Evolutionary conservation across 352 stramenopile genomes (phyloP), one percentile per base, ranked within the genome.

Genomic region (Phytophthora cryptogea): DNA sequence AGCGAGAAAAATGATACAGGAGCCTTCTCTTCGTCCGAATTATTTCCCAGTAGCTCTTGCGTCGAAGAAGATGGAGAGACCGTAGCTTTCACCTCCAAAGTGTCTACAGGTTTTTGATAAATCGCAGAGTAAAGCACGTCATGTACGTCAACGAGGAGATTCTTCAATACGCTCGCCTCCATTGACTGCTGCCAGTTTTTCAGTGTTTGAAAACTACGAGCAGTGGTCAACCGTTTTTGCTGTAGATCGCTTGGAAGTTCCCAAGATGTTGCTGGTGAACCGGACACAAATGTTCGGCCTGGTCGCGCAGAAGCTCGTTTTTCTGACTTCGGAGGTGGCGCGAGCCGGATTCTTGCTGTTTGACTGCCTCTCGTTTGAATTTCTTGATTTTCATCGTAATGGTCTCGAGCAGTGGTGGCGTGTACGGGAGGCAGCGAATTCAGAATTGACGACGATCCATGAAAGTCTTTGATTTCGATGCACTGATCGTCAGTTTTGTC

Each of bases 131-230:
- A 16, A 8, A 70, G 49, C 0, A 66, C 53, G 5, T 67, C 40
- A 11, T 63, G 44, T 2, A 73, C 50, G 9, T 66, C 43, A 13
- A 7, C 9, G 2, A 73, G 60, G 13, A 66, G 13, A 16, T 37
- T 68, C 40, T 83, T 82, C 13, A 69, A 52, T 2, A 50, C 50
- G 1, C 65, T 59, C 30, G 41, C 54, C 0, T 49, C 59, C 3
- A 50, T 57, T 7, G 47, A 49, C n/a, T 67, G 52, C 7, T 76
- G 53, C 30, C 78, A 72, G 4, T 41, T 52, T 3, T 51, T n/a
- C 6, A 89, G 37, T 5, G 40, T 27, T 9, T 56, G 40, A n/a
- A 89, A 83, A 48, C 63, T 76, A 4, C 40, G 68, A 20, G 61
- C 50, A 2, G 79, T 83, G 17, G 33, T 28, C n/a, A 42, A 14